Percentiles rank a stretch among this genome's conserved stretches.
phyloP scores from a whole-genome alignment of 2,329 filamentous ascomycete species.

The Bertia moriformis region DNA sequence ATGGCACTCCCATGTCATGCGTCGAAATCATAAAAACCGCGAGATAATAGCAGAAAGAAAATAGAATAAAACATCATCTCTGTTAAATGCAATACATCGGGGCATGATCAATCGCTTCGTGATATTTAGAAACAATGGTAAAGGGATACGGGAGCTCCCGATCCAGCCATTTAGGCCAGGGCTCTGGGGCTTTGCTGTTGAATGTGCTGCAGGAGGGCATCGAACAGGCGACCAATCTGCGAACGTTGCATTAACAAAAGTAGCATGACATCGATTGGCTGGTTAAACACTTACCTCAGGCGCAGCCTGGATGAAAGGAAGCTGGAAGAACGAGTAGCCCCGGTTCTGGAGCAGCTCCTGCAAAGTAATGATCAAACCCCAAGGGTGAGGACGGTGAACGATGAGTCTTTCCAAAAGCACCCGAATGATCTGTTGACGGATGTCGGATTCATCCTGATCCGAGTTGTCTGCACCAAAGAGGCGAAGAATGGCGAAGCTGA shows the following conservation, averaged over 20 bases:
- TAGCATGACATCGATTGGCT: background rate
- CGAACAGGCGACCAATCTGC: constrained; percentile 25
- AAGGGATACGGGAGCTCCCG: background rate
- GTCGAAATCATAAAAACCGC: background rate
- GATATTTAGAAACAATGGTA: background rate
- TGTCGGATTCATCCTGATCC: constrained; percentile 63
- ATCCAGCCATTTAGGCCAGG: constrained; percentile 9
- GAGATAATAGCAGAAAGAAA: constrained; percentile 1
- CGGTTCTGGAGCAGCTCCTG: constrained; percentile 84
- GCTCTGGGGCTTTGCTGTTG: constrained; percentile 28
- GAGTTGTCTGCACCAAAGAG: constrained; percentile 65
- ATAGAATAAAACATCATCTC: background rate
- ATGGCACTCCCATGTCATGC: too few relatives aligned
- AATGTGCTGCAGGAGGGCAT: constrained; percentile 25
- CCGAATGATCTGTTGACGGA: constrained; percentile 81
- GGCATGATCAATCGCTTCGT: background rate
- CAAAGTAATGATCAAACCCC: constrained; percentile 80
- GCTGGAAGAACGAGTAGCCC: constrained; percentile 79
- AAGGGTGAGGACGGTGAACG: constrained; percentile 83
- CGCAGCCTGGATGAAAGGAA: constrained; percentile 78
- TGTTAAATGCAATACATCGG: constrained; percentile 2
- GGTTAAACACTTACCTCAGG: constrained; percentile 56
- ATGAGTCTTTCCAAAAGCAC: constrained; percentile 78
- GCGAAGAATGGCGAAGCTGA: constrained; percentile 70
- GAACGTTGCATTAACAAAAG: constrained; percentile 3